phyloP scores from a whole-genome alignment of 75 land plant species.

The Cryptomeria japonica region DNA sequence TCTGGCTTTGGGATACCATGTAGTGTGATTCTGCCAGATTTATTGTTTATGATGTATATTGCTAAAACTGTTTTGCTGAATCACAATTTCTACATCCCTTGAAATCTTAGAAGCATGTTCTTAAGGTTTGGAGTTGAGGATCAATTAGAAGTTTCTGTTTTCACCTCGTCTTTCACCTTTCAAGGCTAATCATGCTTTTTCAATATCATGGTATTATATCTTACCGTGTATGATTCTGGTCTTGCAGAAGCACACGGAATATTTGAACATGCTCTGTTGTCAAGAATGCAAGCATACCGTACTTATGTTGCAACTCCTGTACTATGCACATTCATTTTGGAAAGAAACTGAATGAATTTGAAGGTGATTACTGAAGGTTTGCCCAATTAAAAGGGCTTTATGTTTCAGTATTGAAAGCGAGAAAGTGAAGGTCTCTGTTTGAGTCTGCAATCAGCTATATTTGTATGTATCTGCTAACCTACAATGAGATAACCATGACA shows the following conservation, averaged over 20 bases:
- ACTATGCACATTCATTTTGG: slow-evolving; percentile 6
- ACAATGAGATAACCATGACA: background rate
- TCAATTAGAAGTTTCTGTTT: background rate
- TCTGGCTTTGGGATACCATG: background rate
- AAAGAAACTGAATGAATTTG: background rate
- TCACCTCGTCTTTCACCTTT: background rate
- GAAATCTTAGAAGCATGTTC: background rate
- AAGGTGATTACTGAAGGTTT: background rate
- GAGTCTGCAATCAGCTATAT: slow-evolving; percentile 1
- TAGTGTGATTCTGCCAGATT: background rate
- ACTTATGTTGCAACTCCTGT: background rate
- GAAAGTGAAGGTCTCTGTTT: slow-evolving; percentile 2
- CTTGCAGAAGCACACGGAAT: slow-evolving; percentile 5
- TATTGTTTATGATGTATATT: background rate
- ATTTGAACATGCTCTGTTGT: background rate
- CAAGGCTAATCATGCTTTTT: background rate
- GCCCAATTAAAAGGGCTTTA: background rate
- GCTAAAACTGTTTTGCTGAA: too few species aligned
- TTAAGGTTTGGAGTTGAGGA: background rate
- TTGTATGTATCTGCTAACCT: slow-evolving; percentile 6
- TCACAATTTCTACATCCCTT: too few species aligned
- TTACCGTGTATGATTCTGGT: background rate
- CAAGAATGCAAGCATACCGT: background rate
- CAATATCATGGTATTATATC: background rate
- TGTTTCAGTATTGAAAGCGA: background rate